Conservation (phyloP, 306 rosid species). For the Vachellia collinsii region DNA sequence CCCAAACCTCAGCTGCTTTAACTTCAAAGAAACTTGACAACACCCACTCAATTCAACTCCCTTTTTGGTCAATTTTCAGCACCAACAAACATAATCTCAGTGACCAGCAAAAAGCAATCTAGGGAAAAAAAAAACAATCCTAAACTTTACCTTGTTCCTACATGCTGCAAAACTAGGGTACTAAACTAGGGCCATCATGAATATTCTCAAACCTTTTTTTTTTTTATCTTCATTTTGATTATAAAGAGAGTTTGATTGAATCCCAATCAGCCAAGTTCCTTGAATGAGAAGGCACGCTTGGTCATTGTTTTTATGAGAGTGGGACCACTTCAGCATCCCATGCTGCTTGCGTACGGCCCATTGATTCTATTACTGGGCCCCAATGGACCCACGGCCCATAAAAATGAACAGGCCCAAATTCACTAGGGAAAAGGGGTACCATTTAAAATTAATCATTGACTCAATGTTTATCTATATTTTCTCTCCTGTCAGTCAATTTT, state of each 20-base stretch:
- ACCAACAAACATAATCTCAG: neutral
- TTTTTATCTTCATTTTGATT: neutral
- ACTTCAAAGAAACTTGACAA: neutral
- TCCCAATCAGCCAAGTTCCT: neutral
- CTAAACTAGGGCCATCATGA: constrained; percentile 18
- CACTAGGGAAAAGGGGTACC: neutral
- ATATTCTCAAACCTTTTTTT: neutral
- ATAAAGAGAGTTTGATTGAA: constrained; percentile 19
- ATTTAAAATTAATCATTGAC: neutral
- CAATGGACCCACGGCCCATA: neutral
- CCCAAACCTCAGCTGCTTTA: neutral
- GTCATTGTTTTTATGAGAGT: constrained; percentile 8
- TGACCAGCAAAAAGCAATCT: neutral
- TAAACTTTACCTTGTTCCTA: neutral
- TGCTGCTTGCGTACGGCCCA: constrained; percentile 6
- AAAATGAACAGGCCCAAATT: neutral
- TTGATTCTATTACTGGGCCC: neutral
- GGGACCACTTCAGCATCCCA: constrained; percentile 30
- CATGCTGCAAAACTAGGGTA: neutral
- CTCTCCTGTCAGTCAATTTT: neutral
- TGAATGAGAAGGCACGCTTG: constrained; percentile 32
- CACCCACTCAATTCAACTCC: neutral
- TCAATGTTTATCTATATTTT: neutral
- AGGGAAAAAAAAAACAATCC: neutral
- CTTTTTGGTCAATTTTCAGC: neutral